Evolutionary conservation across 371 early-diverging fungal species (phyloP), one percentile per base, ranked within the genome.

Genomic region (Blastocladiella emersonii): DNA sequence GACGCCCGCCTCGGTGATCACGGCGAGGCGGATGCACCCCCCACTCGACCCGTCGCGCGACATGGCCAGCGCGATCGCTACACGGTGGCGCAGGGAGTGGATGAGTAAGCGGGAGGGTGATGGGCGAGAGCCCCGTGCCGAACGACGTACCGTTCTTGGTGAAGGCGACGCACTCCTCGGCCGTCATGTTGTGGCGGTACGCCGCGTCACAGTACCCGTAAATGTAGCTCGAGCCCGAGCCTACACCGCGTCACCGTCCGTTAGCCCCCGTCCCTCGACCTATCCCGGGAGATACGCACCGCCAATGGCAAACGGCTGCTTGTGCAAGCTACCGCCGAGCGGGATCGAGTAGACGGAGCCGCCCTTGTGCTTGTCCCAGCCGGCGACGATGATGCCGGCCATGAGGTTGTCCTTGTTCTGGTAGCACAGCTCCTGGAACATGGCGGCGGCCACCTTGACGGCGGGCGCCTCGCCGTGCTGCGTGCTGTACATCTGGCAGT

Each of bases 301-400:
- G 64, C 95, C 98, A 72, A 99, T 91, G 12, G 98, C 86, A 80
- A 90, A 97, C 21, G 95, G 91, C 64, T 89, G 85, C 71, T 85
- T 84, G 70, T 95, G 91, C 49, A 99, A 66, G 17, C 93, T 88
- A 15, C 99, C 99, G 60, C 99, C 99, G 15, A 98, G 76, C 55
- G 93, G 91, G 37, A 99, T 84, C 64, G 84, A 85, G 77, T 90
- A 99, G 34, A 98, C 94, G n/a, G 85, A 75, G 12, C 90, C 90
- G n/a, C 95, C 94, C 53, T 88, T 79, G 63, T 85, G 76, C 68
- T 90, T 81, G 76, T 99, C 99, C 90, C 92, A 97, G 53, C 99
- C 99, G 53, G 91, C 99, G 41, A 99, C 90, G 71, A 99, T 99
- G 69, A 99, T 89, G 49, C 95, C 97, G n/a, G 99, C 99, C 55